These are phyloP conservation scores for Puya raimondii DNA, from an alignment of 176 grass and related monocot species.

Conservation along the genomic window DNA sequence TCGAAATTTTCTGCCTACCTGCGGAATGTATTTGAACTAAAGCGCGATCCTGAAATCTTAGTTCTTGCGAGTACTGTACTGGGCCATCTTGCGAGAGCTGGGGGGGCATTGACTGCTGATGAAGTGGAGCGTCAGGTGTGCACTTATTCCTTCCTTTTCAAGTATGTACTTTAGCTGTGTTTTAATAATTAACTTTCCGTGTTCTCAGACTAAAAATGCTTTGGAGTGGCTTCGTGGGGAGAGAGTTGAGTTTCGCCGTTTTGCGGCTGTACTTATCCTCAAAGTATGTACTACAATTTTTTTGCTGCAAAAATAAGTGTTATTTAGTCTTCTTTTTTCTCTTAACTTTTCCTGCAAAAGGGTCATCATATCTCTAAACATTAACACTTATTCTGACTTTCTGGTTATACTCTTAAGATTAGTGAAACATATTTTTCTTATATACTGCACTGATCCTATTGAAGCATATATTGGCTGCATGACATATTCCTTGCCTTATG, in stretches of 20 bases:
- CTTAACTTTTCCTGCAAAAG: background rate
- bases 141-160: background rate
- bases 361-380: background rate
- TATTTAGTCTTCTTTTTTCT: background rate
- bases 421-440: background rate
- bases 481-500: background rate
- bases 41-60: slow-evolving; percentile 80
- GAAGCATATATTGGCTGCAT: background rate
- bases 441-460: no score
- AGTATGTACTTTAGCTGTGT: slow-evolving; percentile 8
- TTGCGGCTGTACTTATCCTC: slow-evolving; percentile 97
- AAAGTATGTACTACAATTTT: slow-evolving; percentile 50
- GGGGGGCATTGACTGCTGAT: slow-evolving; percentile 92
- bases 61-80: slow-evolving; percentile 83
- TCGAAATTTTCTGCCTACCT: slow-evolving; percentile 75
- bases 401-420: background rate
- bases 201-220: slow-evolving; percentile 80
- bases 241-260: slow-evolving; percentile 84
- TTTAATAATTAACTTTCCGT: slow-evolving; percentile 15
- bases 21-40: slow-evolving; percentile 74
- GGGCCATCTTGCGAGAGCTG: slow-evolving; percentile 77
- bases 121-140: slow-evolving; percentile 82
- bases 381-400: background rate
- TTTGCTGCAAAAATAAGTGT: background rate
- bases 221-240: slow-evolving; percentile 82